Base-by-base conservation (phyloP, 2,329 filamentous ascomycete species). In the Trichoderma koningii region DNA sequence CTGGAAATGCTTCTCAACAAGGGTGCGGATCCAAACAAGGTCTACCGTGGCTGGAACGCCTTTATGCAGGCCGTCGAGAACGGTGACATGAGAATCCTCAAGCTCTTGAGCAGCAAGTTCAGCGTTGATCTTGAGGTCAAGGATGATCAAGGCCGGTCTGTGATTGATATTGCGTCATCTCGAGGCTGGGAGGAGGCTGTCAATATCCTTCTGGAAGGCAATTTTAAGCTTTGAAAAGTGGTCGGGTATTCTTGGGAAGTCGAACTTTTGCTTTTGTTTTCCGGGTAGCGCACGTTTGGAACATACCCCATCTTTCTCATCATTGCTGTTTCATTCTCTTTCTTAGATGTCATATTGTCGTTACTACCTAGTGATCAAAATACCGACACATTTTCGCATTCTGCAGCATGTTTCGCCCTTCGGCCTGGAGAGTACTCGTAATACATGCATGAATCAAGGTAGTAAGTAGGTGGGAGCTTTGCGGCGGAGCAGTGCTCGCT, bases 1-100 rank as follows among this genome's bases (percentile, higher is more conserved):
- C 80, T 90, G 38, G 82, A 87, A 73, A 79, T 88, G 76, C 79
- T 91, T 6, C 80, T 91, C 7, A 82, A 81, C 12, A 81, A 83
- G 66, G 88, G 88, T 10, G 88, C 86, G 1, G 86, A 90, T 70
- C 86, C 88, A 55, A 91, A 91, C 76, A 84, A 85, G 73, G 78
- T 88, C 67, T 89, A 89, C 74, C 82, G 87, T 0, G 86, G 85
- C 5, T 88, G 87, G 84, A 89, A 86, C 71, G 86, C 82, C 19
- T 80, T 89, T 63, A 85, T 89, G 76, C 86, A 89, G 73, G 85
- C 86, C 0, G 78, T 89, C 14, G 87, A 89, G 76, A 86, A 87
- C 70, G 86, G 87, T 17, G 85, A 89, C 67, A 73, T 79, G 2
- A 72, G 77, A 3, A 78, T 89, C 14, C 76, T 89, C 45, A 79